Evolutionary conservation across 2,329 filamentous ascomycete genomes (phyloP).

Genomic region (Ambrosiella xylebori): DNA sequence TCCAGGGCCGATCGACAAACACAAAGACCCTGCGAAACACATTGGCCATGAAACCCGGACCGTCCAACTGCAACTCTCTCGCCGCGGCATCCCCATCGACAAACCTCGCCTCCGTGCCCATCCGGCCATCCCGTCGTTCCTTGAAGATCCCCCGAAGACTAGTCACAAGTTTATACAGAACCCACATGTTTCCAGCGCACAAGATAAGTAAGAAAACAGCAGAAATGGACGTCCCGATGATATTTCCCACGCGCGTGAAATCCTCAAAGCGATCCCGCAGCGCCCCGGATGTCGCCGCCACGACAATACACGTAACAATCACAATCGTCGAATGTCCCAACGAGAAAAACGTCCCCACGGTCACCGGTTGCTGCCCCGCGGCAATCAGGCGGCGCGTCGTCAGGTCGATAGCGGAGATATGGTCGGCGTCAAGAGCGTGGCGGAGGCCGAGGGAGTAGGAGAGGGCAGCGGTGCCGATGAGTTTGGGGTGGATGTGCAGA

Average conservation of each 20-base stretch:
- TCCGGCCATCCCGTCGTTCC: slow-evolving; percentile 18
- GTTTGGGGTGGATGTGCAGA: slow-evolving; percentile 35
- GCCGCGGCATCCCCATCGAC: slow-evolving; percentile 19
- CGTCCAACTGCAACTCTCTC: slow-evolving; percentile 51
- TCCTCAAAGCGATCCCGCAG: slow-evolving; percentile 64
- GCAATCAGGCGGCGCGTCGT: slow-evolving; percentile 85
- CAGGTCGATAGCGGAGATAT: slow-evolving; percentile 72
- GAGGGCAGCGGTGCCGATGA: slow-evolving; percentile 67
- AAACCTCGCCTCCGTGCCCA: slow-evolving; percentile 16
- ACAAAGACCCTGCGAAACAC: slow-evolving; percentile 62
- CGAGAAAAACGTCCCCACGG: slow-evolving; percentile 88
- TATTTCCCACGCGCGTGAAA: slow-evolving; percentile 66
- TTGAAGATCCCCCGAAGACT: slow-evolving; percentile 47
- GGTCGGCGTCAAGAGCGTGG: slow-evolving; percentile 95
- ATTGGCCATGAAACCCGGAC: slow-evolving; percentile 55
- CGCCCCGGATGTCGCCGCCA: slow-evolving; percentile 77
- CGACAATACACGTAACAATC: slow-evolving; percentile 73
- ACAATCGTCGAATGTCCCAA: slow-evolving; percentile 90
- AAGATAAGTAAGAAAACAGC: slow-evolving; percentile 69
- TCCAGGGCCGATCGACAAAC: slow-evolving; percentile 64
- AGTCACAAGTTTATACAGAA: slow-evolving; percentile 59
- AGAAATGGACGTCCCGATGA: slow-evolving; percentile 77
- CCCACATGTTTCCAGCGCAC: slow-evolving; percentile 70
- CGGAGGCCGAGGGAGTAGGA: slow-evolving; percentile 79
- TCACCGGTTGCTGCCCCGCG: slow-evolving; percentile 68